phyloP scores from a whole-genome alignment of 2,329 filamentous ascomycete species.

The Claviceps maximensis region DNA sequence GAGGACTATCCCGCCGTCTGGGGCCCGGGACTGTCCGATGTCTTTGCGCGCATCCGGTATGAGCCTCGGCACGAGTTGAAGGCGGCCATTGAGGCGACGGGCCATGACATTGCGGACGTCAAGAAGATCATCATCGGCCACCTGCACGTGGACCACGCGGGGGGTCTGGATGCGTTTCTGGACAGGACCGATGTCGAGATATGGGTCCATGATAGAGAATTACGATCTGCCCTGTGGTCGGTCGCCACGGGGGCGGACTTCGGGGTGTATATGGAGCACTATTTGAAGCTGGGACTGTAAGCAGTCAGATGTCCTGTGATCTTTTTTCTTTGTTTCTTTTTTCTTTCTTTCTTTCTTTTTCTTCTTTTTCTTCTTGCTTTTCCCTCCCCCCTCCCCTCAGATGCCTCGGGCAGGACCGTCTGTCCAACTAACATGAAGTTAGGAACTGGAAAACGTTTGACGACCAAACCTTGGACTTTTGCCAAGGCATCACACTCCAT shows the following conservation, averaged over 20 bases:
- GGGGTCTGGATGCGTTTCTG: conserved; percentile 31
- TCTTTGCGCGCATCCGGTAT: conserved; percentile 10
- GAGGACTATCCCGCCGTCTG: conserved; percentile 10
- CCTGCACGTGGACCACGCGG: conserved; percentile 33
- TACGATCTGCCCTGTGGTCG: conserved; percentile 31
- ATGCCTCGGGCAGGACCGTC: no score
- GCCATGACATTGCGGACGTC: conserved; percentile 29
- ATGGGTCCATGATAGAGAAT: conserved; percentile 33
- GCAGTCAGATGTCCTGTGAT: no score
- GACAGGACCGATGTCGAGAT: conserved; percentile 27
- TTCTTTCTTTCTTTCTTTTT: no score
- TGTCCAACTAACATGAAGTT: background rate
- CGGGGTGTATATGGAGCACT: conserved; percentile 10
- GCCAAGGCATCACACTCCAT: conserved; percentile 11
- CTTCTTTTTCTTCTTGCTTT: no score
- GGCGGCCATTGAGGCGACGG: conserved; percentile 10
- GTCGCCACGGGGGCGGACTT: conserved; percentile 22
- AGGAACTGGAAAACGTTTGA: conserved; percentile 13
- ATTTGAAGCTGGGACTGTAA: conserved; percentile 7
- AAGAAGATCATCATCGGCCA: conserved; percentile 33
- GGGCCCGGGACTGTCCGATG: conserved; percentile 8
- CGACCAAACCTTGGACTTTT: conserved; percentile 9
- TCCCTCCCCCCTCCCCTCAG: no score
- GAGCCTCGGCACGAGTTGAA: conserved; percentile 8
- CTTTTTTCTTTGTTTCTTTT: no score